These are phyloP conservation scores for Lodderomyces orthopsilosis DNA, from an alignment of 1,139 yeast genomes.

Conservation along the genomic window DNA sequence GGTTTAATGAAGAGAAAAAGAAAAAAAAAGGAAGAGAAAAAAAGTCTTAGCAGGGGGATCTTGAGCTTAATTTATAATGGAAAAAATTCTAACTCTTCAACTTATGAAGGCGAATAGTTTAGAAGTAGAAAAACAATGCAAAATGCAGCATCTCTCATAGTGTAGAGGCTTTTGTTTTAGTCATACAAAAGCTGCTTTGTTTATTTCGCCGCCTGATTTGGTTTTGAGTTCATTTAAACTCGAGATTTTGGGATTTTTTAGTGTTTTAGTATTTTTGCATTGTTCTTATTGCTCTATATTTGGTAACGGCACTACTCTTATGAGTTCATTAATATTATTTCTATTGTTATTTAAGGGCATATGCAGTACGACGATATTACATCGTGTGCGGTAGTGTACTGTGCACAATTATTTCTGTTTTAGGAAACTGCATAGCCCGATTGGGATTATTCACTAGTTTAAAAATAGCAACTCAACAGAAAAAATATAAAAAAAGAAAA, in stretches of 20 bases:
- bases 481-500: not conserved
- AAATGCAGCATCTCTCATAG: not conserved
- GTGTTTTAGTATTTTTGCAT: not conserved
- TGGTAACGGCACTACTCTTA: not conserved
- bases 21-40: slow-evolving; percentile 8
- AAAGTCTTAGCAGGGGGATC: slow-evolving; percentile 1
- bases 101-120: not conserved
- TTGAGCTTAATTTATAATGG: slow-evolving; percentile 3
- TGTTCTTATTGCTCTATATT: not conserved
- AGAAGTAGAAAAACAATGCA: not conserved
- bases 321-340: too few species aligned
- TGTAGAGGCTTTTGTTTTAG: not conserved
- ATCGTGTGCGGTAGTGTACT: not conserved
- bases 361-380: not conserved
- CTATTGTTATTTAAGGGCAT: not conserved
- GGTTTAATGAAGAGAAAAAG: slow-evolving; percentile 7
- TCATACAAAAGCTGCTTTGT: not conserved
- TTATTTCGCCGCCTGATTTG: not conserved
- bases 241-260: not conserved
- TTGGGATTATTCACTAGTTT: not conserved
- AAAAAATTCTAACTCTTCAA: too few species aligned
- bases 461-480: not conserved
- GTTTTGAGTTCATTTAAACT: not conserved
- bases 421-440: not conserved
- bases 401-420: not conserved